Evolutionary conservation across 2,329 filamentous ascomycete species (phyloP).

Genomic region (Epichloe sibirici): DNA sequence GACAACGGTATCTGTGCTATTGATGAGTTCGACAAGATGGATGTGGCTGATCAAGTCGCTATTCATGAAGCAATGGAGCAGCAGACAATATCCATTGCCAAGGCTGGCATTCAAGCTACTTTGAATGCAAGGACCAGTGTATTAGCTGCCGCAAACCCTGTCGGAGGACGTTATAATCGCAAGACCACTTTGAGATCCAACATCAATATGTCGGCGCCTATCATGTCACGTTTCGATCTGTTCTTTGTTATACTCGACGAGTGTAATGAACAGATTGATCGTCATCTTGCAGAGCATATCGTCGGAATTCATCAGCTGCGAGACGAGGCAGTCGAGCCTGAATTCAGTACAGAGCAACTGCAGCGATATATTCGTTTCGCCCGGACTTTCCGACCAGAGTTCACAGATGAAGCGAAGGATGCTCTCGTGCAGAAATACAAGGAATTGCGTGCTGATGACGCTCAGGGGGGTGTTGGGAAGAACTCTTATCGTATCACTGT

Average conservation of each 20-base stretch:
- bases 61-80: constrained; percentile 99
- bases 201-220: constrained; percentile 97
- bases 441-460: constrained; percentile 83
- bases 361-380: constrained; percentile 97
- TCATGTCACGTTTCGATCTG: constrained; percentile 98
- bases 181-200: constrained; percentile 89
- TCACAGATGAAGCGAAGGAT: constrained; percentile 75
- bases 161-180: constrained; percentile 92
- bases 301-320: constrained; percentile 86
- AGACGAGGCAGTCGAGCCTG: constrained; percentile 81
- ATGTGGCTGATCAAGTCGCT: constrained; percentile 89
- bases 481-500: constrained; percentile 98
- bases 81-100: constrained; percentile 97
- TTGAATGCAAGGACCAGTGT: constrained; percentile 93
- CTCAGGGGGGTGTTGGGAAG: constrained; percentile 88
- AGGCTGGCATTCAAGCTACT: constrained; percentile 95
- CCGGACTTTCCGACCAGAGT: constrained; percentile 84
- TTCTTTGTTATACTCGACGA: constrained; percentile 98
- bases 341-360: constrained; percentile 91
- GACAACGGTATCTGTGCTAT: constrained; percentile 97
- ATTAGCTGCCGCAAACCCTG: constrained; percentile 89
- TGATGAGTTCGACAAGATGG: constrained; percentile 99
- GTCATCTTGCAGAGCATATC: constrained; percentile 87
- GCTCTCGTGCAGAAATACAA: constrained; percentile 89
- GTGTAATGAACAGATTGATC: constrained; percentile 83